Evolutionary conservation across 1,284 basidiomycete species (phyloP), one percentile per base, ranked within the genome.

Genomic region (Marasmius oreades): DNA sequence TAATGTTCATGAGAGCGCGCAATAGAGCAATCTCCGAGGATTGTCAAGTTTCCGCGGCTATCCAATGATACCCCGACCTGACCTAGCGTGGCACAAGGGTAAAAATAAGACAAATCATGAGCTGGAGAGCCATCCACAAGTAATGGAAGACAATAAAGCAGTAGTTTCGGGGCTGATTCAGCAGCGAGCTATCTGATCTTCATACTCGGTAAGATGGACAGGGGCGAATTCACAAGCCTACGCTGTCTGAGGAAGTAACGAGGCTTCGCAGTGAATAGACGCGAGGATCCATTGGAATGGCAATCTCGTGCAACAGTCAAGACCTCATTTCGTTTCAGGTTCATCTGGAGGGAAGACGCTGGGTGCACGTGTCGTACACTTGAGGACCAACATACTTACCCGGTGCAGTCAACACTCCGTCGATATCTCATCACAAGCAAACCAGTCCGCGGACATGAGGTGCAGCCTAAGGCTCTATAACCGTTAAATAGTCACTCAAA

Each of bases 11-110:
- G 47, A 50, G 47, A 50, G 31, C 47, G n/a, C 31, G 39, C 39
- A 26, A 50, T 7, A 46, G 47, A 28, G 26, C 24, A 31, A 50
- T 50, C 47, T 50, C 47, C 47, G 47, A 50, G 47, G 47, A 26
- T 50, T 50, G 26, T 18, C n/a, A 33, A 6, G 31, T 50, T 33
- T 50, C 47, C 47, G 47, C 47, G 47, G 47, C 12, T 31, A 10
- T 31, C 26, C 18, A 23, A 16, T 11, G 26, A 23, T 46, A 46
- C 45, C 45, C 45, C 22, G 22, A 28, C n/a, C n/a, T 22, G 39
- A 23, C 45, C 8, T 46, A 7, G n/a, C 16, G n/a, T 20, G 39
- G 7, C 7, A n/a, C n/a, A 42, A 16, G 16, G 7, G 16, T 42
- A 18, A 42, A n/a, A n/a, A 42, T 42, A 42, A 2, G 10, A 42